Base-by-base conservation (phyloP, 2,329 filamentous ascomycete genomes). In the Aschersonia sp. region DNA sequence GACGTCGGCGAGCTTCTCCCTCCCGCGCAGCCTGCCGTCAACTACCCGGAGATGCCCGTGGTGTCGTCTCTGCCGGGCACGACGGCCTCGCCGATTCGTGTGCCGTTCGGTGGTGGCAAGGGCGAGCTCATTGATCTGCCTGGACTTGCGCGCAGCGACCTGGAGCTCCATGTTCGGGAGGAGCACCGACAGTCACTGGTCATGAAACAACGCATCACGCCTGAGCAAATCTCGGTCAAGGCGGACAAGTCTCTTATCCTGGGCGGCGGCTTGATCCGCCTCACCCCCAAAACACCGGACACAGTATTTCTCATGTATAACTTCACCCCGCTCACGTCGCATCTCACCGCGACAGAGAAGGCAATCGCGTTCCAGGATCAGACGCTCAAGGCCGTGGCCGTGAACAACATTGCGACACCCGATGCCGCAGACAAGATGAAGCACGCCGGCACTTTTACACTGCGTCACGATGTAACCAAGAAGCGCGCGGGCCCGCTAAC, bases 101-200 rank as follows among this genome's bases (percentile, higher is more conserved):
- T 97, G 14, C 87, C 88, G 1, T 98, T 92, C 59, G 89, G 89
- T 43, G 79, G 79, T 50, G 84, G 85, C 30, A 84, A 79, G 57
- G 92, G 92, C 48, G 94, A 98, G 62, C 72, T 98, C 35, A 87
- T 98, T 56, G 92, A 98, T 60, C 73, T 98, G 11, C 92, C 92
- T 0, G 92, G 92, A 1, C 69, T 98, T 35, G 76, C 81, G 7
- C 81, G 92, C 43, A 82, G 79, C 30, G 76, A 80, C 12, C 69
- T 97, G 6, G 82, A 87, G 44, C 65, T 77, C 1, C 81, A 84
- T 58, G 83, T 95, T 44, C 67, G 74, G 41, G 74, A 82, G 41
- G 71, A 82, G 51, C 68, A 84, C 56, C 80, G 79, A 41, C 63
- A 73, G 9, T 75, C 78, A 5, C 69, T 95, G 14, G 74, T 94